Base-by-base conservation (phyloP, 2,329 filamentous ascomycete genomes). In the Neocucurbitaria cava region DNA sequence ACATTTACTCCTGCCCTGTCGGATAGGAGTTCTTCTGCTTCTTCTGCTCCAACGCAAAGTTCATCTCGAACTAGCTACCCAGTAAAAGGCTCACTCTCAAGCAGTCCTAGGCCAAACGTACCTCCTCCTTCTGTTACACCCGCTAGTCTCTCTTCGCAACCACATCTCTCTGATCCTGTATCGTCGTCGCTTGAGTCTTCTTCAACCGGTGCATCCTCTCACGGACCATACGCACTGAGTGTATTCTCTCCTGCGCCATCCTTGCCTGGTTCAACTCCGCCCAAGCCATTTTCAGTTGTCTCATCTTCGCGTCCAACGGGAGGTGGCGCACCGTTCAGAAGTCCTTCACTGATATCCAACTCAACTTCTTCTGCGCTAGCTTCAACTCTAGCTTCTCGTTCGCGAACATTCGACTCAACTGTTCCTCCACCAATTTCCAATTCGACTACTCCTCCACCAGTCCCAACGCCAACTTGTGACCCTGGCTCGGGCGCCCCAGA, bases 261-360 rank as follows among this genome's bases (percentile, higher is more conserved):
- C 26, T 6, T 5, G 5, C 26, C 10, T 31, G 15, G 11, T 52
- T 52, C 8, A 52, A 24, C 18, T 56, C 45, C 9, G 18, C 46
- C 28, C 48, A 51, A 5, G 49, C 41, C 49, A 56, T 56, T 11
- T 46, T 41, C 28, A 55, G 52, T 11, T 31, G 13, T 15, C 13
- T 11, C 26, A 53, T 20, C 36, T 51, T 44, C 13, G 13, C 41
- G 24, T 9, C 41, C 41, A 18, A 43, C 41, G 9, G 24, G 15
- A 23, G 36, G 18, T 17, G 24, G 17, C 31, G 26, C 30, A n/a
- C 17, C 33, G n/a, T 4, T 40, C 21, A 24, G 8, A 17, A 46
- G 28, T n/a, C 20, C 7, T 35, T 28, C 36, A 21, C 36, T 20
- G 23, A 23, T 10, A 11, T 21, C 36, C 3, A 39, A 15, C 7